Evolutionary conservation across 2,329 filamentous ascomycete species (phyloP).

Genomic region (Dothidotthia symphoricarpi): DNA sequence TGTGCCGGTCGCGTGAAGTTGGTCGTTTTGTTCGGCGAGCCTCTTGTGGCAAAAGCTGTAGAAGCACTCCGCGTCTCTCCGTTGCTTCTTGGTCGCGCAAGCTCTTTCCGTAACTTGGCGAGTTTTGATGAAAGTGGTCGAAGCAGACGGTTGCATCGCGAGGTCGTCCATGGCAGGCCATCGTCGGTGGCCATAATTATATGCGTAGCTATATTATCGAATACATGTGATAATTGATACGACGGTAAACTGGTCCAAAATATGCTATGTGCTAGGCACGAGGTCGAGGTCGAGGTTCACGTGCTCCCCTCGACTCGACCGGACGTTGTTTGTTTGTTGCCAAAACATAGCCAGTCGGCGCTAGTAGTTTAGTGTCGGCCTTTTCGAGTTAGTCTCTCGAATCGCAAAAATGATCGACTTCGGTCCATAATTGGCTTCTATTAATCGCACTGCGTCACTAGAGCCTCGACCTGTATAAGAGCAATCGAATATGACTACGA

Average conservation of each 20-base stretch:
- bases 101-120: conserved; percentile 38
- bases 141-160: conserved; percentile 45
- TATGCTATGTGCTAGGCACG: too few species aligned
- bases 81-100: conserved; percentile 21
- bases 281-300: too few species aligned
- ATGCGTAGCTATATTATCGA: conserved; percentile 17
- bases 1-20: conserved; percentile 27
- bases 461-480: too few species aligned
- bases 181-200: conserved; percentile 31
- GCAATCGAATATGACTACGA: too few species aligned
- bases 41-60: conserved; percentile 24
- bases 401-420: too few species aligned
- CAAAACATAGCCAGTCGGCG: too few species aligned
- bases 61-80: conserved; percentile 24
- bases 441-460: neutral
- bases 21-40: conserved; percentile 26
- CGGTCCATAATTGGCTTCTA: too few species aligned
- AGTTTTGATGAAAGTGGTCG: conserved; percentile 45
- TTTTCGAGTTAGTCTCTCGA: conserved; percentile 8
- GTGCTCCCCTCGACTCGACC: too few species aligned
- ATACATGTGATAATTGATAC: conserved; percentile 16
- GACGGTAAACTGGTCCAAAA: conserved; percentile 1
- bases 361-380: neutral
- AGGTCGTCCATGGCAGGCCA: conserved; percentile 43
- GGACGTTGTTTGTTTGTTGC: too few species aligned